These are phyloP conservation scores for Entomortierella chlamydospora DNA, from an alignment of 192 early-diverging fungal species.

Conservation along the genomic window DNA sequence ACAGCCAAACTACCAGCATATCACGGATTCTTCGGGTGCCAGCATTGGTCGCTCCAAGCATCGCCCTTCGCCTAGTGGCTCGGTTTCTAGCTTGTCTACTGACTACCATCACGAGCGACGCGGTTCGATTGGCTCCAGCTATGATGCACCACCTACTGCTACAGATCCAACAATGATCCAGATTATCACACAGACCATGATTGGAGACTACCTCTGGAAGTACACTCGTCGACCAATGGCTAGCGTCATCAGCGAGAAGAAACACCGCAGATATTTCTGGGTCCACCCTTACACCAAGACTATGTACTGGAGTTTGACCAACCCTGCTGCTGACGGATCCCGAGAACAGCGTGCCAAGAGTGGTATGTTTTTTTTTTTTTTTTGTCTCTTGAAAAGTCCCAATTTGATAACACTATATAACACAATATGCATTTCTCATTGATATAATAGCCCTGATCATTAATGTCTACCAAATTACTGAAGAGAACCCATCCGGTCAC, in stretches of 20 bases:
- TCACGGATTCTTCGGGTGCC: constrained; percentile 45
- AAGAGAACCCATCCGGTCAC: constrained; percentile 54
- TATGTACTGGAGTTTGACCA: constrained; percentile 79
- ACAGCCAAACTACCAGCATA: constrained; percentile 32
- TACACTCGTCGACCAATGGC: constrained; percentile 71
- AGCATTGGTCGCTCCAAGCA: constrained; percentile 36
- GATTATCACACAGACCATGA: constrained; percentile 81
- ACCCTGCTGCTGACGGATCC: constrained; percentile 63
- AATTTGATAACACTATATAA: too few species aligned
- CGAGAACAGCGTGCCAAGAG: constrained; percentile 62
- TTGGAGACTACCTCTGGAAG: constrained; percentile 82
- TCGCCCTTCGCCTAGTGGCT: constrained; percentile 46
- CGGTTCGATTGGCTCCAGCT: constrained; percentile 34
- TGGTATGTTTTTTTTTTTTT: constrained; percentile 53
- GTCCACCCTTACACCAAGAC: constrained; percentile 84
- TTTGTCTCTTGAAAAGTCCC: background rate
- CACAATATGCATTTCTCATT: too few species aligned
- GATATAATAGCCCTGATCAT: constrained; percentile 70
- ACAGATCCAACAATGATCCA: constrained; percentile 76
- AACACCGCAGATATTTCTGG: constrained; percentile 83
- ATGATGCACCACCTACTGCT: constrained; percentile 17
- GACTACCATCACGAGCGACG: constrained; percentile 34
- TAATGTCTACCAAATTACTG: constrained; percentile 67
- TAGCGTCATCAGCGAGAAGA: constrained; percentile 67
- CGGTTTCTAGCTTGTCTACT: constrained; percentile 45